These are phyloP conservation scores for Emergomyces orientalis DNA, from an alignment of 2,329 filamentous ascomycete species.

Conservation along the genomic window DNA sequence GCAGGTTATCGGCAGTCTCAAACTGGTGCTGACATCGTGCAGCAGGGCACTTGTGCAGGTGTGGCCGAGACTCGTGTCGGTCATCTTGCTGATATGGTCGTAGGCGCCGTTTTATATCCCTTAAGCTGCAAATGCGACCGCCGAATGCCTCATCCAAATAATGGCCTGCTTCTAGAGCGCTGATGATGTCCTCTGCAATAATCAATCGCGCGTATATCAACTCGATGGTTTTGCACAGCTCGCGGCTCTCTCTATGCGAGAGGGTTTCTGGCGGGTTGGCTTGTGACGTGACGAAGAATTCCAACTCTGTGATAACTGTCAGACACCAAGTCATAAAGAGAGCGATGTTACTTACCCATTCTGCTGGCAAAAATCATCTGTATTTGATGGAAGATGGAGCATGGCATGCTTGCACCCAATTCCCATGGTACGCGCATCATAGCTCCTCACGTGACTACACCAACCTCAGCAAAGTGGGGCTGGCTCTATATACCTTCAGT, in stretches of 20 bases:
- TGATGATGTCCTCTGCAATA: background rate
- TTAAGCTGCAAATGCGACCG: background rate
- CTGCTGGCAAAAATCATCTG: conserved; percentile 5
- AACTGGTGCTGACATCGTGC: background rate
- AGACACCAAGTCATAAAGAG: conserved; percentile 4
- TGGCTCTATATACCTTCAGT: no score
- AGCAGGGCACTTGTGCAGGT: background rate
- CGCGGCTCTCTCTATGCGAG: conserved; percentile 1
- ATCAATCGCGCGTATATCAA: background rate
- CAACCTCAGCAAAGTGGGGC: background rate
- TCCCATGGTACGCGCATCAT: background rate
- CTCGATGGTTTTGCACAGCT: background rate
- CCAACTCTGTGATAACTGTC: conserved; percentile 5
- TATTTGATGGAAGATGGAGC: background rate
- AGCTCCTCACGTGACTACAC: background rate
- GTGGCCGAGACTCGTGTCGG: background rate
- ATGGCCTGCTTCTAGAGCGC: background rate
- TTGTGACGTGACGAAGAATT: background rate
- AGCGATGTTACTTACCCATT: conserved; percentile 4
- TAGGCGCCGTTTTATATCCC: background rate
- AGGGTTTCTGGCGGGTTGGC: background rate
- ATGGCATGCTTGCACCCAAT: background rate
- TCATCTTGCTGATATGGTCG: background rate
- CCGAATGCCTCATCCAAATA: background rate
- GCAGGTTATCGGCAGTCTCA: background rate